phyloP scores from a whole-genome alignment of 768 basidiomycete species.

The Boletales sp. region DNA sequence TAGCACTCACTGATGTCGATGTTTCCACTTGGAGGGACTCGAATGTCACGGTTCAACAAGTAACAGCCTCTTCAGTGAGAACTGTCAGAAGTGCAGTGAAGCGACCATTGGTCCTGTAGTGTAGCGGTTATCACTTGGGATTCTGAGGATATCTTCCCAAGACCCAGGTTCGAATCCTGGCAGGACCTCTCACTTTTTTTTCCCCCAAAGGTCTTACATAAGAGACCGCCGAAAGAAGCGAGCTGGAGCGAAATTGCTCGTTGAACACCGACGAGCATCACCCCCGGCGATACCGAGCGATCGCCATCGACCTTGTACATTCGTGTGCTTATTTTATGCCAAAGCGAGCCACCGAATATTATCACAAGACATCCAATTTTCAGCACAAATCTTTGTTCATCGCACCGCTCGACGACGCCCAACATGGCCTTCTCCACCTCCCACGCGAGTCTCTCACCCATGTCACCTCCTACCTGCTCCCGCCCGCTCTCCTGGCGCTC shows the following conservation, averaged over 20 bases:
- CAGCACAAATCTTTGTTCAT: slow-evolving; percentile 27
- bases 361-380: slow-evolving; percentile 33
- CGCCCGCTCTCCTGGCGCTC: slow-evolving; percentile 57
- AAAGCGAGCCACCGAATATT: slow-evolving; percentile 45
- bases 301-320: slow-evolving; percentile 7
- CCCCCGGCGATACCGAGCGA: slow-evolving; percentile 21
- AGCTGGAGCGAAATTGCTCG: not conserved
- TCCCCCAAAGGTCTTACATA: slow-evolving; percentile 2
- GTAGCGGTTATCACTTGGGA: slow-evolving; percentile 41
- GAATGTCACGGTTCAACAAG: too few species aligned
- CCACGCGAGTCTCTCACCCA: slow-evolving; percentile 74
- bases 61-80: too few species aligned
- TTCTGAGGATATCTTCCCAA: slow-evolving; percentile 33
- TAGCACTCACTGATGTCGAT: too few species aligned
- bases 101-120: slow-evolving; percentile 25
- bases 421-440: slow-evolving; percentile 57
- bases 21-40: too few species aligned
- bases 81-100: too few species aligned
- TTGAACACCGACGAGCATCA: slow-evolving; percentile 18
- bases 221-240: not conserved
- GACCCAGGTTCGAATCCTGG: slow-evolving; percentile 32
- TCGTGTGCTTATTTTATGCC: slow-evolving; percentile 57
- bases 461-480: slow-evolving; percentile 70
- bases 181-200: slow-evolving; percentile 1
- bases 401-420: slow-evolving; percentile 25